A percentile compares a stretch with the other conserved stretches of the same genome.
Conservation (phyloP, 805 yeast species). For the Candida maesae region DNA sequence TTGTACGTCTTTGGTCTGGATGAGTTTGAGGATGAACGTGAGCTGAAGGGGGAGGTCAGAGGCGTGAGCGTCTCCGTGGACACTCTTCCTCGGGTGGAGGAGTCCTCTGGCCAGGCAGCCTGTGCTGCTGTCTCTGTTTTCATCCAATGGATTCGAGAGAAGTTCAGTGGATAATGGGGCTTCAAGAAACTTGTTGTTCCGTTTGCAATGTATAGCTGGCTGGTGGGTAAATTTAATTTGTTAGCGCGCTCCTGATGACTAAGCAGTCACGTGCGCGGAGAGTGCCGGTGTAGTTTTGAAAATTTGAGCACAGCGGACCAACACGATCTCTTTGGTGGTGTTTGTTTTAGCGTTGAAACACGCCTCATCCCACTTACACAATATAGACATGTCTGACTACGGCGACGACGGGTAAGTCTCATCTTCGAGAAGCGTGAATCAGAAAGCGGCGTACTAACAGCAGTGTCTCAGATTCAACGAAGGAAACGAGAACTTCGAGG, state of each 20-base stretch:
- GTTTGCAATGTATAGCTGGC: no score
- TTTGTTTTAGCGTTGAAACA: no score
- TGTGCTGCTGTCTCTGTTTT: not conserved
- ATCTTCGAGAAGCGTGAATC: no score
- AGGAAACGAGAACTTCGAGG: constrained; percentile 65
- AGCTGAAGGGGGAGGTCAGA: constrained; percentile 10
- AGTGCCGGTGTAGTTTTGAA: not conserved
- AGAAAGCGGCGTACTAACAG: no score
- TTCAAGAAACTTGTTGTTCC: no score
- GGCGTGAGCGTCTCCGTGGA: constrained; percentile 11
- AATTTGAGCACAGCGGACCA: not conserved
- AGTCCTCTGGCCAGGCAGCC: not conserved
- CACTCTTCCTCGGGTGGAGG: constrained; percentile 2
- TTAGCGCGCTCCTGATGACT: not conserved
- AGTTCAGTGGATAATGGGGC: no score
- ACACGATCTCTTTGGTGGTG: no score
- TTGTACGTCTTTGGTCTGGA: constrained; percentile 55
- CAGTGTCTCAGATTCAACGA: constrained; percentile 58
- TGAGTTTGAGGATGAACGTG: constrained; percentile 31
- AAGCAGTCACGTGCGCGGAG: not conserved
- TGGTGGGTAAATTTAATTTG: no score
- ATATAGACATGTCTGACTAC: constrained; percentile 47
- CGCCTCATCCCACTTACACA: no score
- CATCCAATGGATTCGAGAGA: not conserved
- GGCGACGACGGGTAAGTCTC: constrained; percentile 43